phyloP scores from a whole-genome alignment of 192 early-diverging fungal species.

The Powellomyces hirtus region DNA sequence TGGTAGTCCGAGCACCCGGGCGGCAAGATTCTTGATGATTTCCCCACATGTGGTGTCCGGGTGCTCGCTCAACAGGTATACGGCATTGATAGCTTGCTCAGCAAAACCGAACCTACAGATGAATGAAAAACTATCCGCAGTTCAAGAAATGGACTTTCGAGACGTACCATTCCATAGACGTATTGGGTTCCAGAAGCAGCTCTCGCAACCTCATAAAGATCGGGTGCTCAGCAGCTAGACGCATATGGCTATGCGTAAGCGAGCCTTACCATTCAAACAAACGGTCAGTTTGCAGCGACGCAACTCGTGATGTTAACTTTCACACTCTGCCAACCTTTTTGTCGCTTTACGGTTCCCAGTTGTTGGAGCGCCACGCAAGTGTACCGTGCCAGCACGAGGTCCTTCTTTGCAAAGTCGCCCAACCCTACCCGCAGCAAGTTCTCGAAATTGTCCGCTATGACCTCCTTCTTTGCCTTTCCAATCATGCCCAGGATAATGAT shows the following conservation, averaged over 20 bases:
- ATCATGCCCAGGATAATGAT: slow-evolving; percentile 93
- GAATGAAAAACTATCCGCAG: neutral
- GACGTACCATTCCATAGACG: slow-evolving; percentile 27
- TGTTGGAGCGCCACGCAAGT: slow-evolving; percentile 92
- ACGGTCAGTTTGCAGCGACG: neutral
- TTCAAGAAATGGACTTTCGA: no score
- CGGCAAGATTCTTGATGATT: slow-evolving; percentile 70
- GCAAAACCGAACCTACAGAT: slow-evolving; percentile 80
- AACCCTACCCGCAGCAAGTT: slow-evolving; percentile 80
- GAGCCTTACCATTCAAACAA: slow-evolving; percentile 25
- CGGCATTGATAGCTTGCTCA: slow-evolving; percentile 92
- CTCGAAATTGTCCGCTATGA: slow-evolving; percentile 86
- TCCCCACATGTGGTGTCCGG: slow-evolving; percentile 80
- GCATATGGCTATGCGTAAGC: slow-evolving; percentile 20
- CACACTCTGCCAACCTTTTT: slow-evolving; percentile 52
- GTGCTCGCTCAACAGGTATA: slow-evolving; percentile 86
- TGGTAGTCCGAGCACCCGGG: slow-evolving; percentile 53
- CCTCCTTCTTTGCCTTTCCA: slow-evolving; percentile 77
- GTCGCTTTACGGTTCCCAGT: slow-evolving; percentile 58
- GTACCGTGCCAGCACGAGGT: slow-evolving; percentile 82
- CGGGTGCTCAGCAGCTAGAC: slow-evolving; percentile 57
- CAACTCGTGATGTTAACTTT: neutral
- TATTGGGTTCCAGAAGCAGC: slow-evolving; percentile 36
- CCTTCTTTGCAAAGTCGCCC: slow-evolving; percentile 75
- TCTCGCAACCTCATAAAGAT: slow-evolving; percentile 54